Percentiles rank a stretch among this genome's conserved stretches.
Conservation (phyloP, 148 eudicot species). For the Amaranthus hypochondriacus region DNA sequence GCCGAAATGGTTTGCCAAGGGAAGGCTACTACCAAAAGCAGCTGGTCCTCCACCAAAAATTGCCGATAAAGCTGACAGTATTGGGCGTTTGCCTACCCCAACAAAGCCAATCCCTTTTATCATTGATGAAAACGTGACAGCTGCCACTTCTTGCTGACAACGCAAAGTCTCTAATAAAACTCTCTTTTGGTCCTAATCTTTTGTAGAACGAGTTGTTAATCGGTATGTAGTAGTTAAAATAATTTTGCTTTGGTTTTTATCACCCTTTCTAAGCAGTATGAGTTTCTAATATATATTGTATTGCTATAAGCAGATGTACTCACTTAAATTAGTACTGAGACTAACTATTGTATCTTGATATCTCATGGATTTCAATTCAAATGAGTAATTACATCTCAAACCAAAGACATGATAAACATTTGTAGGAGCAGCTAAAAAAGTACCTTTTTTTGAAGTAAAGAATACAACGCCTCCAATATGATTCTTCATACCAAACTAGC, state of each 20-base stretch:
- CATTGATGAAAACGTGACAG: conserved; percentile 23
- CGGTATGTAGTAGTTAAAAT: not conserved
- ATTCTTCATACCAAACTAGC: no score
- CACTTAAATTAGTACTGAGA: not conserved
- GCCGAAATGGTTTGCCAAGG: conserved; percentile 96
- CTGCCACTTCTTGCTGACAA: conserved; percentile 22
- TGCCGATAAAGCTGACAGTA: conserved; percentile 85
- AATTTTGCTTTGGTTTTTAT: not conserved
- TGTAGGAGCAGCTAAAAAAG: no score
- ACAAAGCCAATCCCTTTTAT: conserved; percentile 74
- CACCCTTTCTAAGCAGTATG: not conserved
- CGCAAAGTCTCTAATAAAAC: not conserved
- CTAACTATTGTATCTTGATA: no score
- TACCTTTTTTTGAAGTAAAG: no score
- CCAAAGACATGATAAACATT: no score
- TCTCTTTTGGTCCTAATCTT: not conserved
- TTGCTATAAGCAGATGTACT: not conserved
- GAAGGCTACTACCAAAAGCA: conserved; percentile 73
- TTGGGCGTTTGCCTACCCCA: conserved; percentile 93
- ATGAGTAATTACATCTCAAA: no score
- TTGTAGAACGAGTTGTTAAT: not conserved
- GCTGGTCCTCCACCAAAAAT: conserved; percentile 92
- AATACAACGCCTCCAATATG: no score
- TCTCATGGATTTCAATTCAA: no score
- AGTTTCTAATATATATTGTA: not conserved